Evolutionary conservation across 2,329 filamentous ascomycete species (phyloP).

Genomic region (Grosmannia penicillata): DNA sequence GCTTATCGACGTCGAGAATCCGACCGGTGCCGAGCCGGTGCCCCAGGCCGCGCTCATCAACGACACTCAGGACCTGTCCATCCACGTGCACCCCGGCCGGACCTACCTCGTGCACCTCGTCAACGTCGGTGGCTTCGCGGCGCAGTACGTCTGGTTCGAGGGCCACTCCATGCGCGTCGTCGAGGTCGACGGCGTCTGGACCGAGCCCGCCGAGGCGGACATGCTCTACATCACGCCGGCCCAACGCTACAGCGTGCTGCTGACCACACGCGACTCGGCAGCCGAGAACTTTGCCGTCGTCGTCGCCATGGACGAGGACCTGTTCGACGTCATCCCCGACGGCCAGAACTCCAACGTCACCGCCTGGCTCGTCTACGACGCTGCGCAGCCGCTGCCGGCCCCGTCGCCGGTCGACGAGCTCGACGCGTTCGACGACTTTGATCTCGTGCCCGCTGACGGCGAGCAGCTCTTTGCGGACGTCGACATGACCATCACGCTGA

Average conservation of each 20-base stretch:
- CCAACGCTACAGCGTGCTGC: conserved; percentile 48
- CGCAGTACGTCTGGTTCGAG: conserved; percentile 51
- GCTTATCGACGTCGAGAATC: conserved; percentile 39
- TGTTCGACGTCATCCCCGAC: conserved; percentile 55
- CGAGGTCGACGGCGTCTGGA: conserved; percentile 60
- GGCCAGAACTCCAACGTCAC: conserved; percentile 54
- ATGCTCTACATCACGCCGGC: conserved; percentile 54
- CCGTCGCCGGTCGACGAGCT: conserved; percentile 45
- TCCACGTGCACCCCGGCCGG: conserved; percentile 47
- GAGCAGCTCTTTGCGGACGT: conserved; percentile 43
- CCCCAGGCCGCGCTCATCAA: conserved; percentile 58
- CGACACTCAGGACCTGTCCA: conserved; percentile 46
- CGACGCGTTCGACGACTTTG: conserved; percentile 55
- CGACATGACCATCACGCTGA: conserved; percentile 46
- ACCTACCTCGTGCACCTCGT: conserved; percentile 61
- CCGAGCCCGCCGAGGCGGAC: conserved; percentile 40
- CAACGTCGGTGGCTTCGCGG: conserved; percentile 59
- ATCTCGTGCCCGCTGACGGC: conserved; percentile 53
- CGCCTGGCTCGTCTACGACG: conserved; percentile 47
- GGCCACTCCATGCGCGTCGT: conserved; percentile 53
- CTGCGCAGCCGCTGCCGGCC: conserved; percentile 26
- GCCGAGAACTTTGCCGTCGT: conserved; percentile 52
- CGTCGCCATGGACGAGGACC: conserved; percentile 52
- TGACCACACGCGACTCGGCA: conserved; percentile 50
- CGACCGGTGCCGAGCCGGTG: conserved; percentile 46